Conservation (phyloP, 805 yeast genomes). For the Schizosaccharomyces osmophilus region DNA sequence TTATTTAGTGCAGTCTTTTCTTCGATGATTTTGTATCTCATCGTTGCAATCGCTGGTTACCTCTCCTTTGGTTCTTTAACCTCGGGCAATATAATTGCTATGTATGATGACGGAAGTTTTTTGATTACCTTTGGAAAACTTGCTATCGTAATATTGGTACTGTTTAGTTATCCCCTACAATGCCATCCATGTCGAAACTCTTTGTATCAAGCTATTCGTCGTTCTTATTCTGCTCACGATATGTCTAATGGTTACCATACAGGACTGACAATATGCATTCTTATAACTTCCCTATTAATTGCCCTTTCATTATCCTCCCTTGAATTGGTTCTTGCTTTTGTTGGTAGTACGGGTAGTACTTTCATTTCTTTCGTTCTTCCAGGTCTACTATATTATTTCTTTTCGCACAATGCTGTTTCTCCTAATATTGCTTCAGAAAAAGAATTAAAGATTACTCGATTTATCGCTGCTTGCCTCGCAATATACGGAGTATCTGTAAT, state of each 20-base stretch:
- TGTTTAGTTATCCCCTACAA: constrained; percentile 70
- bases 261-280: constrained; percentile 20
- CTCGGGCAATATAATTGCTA: constrained; percentile 51
- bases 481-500: constrained; percentile 51
- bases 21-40: constrained; percentile 36
- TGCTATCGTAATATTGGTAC: constrained; percentile 57
- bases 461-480: constrained; percentile 29
- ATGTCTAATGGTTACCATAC: constrained; percentile 4
- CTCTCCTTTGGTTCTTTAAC: constrained; percentile 66
- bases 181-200: constrained; percentile 78
- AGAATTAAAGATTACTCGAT: constrained; percentile 14
- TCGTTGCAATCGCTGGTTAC: constrained; percentile 66
- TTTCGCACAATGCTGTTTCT: neutral
- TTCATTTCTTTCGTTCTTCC: constrained; percentile 78
- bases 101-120: constrained; percentile 34
- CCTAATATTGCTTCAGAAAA: neutral
- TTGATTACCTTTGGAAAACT: constrained; percentile 58
- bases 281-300: constrained; percentile 31
- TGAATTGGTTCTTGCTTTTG: constrained; percentile 61
- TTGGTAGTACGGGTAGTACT: constrained; percentile 85
- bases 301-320: constrained; percentile 49
- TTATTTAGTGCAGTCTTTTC: constrained; percentile 29
- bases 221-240: neutral
- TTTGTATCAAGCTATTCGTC: constrained; percentile 24
- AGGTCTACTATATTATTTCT: constrained; percentile 30